Conservation (phyloP, 2,329 filamentous ascomycete genomes). For the Pseudocercospora pini-densiflorae region DNA sequence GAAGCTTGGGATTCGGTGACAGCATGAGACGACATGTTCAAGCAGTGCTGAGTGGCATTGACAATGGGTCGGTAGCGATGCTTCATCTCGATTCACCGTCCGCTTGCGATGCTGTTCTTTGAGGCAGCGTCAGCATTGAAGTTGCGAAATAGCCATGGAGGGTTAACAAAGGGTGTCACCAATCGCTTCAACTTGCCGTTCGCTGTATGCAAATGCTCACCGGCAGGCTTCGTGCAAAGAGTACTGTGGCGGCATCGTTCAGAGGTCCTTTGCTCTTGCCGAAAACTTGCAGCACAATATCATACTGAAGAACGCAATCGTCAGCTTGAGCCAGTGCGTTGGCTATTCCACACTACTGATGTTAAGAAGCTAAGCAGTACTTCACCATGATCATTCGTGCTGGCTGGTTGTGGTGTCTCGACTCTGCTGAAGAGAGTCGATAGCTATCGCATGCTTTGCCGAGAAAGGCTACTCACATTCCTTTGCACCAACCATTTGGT, state of each 20-base stretch:
- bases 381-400: neutral
- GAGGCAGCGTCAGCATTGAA: neutral
- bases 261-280: neutral
- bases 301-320: neutral
- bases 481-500: neutral
- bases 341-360: neutral
- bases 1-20: neutral
- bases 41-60: neutral
- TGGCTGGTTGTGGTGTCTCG: neutral
- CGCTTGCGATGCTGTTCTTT: neutral
- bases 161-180: neutral
- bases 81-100: neutral
- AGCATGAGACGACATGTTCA: neutral
- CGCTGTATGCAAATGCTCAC: neutral
- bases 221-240: neutral
- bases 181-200: neutral
- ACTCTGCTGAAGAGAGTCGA: too few species aligned
- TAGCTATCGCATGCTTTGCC: too few species aligned
- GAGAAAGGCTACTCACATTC: neutral
- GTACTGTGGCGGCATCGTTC: neutral
- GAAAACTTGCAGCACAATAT: neutral
- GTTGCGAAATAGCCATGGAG: neutral
- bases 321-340: neutral
- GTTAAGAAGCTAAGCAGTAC: neutral
- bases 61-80: neutral